phyloP scores from a whole-genome alignment of 2,329 filamentous ascomycete genomes.

The Xylaria polymorpha region DNA sequence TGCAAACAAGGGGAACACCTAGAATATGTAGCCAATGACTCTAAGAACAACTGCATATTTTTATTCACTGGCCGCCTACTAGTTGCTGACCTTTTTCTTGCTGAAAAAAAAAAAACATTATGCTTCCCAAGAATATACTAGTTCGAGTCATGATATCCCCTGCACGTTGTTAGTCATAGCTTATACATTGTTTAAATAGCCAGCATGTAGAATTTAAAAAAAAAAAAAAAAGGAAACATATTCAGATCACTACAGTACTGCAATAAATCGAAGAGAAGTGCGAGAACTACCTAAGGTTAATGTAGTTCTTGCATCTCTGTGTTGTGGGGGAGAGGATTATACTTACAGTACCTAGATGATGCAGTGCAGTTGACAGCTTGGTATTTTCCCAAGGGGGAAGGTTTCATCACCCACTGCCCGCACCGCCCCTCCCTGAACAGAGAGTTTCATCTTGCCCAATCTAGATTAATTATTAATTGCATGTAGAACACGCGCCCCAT shows the following conservation, averaged over 20 bases:
- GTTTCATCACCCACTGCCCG: conserved; percentile 25
- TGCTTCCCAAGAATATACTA: background rate
- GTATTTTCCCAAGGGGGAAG: conserved; percentile 33
- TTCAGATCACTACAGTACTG: too few species aligned
- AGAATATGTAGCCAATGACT: background rate
- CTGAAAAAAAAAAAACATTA: background rate
- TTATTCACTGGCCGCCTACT: background rate
- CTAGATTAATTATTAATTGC: conserved; percentile 19
- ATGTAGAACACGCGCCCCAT: conserved; percentile 25
- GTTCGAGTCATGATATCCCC: background rate
- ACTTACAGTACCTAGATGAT: too few species aligned
- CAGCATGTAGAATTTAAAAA: too few species aligned
- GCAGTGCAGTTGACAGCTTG: conserved; percentile 8
- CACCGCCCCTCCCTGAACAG: conserved; percentile 11
- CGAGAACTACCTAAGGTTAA: background rate
- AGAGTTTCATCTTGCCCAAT: conserved; percentile 19
- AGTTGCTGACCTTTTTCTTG: background rate
- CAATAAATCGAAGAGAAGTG: background rate
- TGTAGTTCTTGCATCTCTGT: background rate
- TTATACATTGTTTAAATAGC: too few species aligned
- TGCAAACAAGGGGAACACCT: background rate
- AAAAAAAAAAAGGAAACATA: too few species aligned
- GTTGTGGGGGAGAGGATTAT: conserved; percentile 18
- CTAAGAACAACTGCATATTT: background rate
- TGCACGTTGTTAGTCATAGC: too few species aligned